Base-by-base conservation (phyloP, 2,329 filamentous ascomycete species). In the Aspergillus neoniger region DNA sequence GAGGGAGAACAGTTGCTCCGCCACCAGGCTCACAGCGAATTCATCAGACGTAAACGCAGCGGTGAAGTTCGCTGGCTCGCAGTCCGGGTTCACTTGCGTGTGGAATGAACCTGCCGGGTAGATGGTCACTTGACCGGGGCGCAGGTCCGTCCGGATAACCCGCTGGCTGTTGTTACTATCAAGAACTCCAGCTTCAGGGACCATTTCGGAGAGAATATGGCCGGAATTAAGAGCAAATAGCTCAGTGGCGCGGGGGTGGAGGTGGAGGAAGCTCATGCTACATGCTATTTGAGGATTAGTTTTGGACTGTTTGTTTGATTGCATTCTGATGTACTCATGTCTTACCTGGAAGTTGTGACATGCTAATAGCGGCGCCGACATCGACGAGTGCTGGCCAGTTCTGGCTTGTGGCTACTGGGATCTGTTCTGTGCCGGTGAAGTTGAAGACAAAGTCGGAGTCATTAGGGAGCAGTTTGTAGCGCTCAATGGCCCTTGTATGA, bases 41-140 rank as follows among this genome's bases (percentile, higher is more conserved):
- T 70, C 67, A 10, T 70, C 69, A 0, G 58, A 57, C 0, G 38
- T 68, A n/a, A 70, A 68, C 1, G 68, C 65, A 7, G 68, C 69
- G 21, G 68, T 58, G 41, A 69, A 70, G 28, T 63, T 65, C 25
- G 69, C 68, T 1, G 68, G 55, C 57, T 66, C 64, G 39, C 69
- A 70, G 36, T 70, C 64, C 15, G 67, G 69, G 43, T 70, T 70
- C 50, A 70, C 63, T 59, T 70, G 68, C 39, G 67, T 67, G 53
- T 70, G 68, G 43, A 70, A 70, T 23, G 64, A 70, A 0, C 69
- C 67, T 5, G 64, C 65, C n/a, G 67, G 69, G 50, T 63, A 70
- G 30, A 70, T 55, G 1, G 69, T 70, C 44, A 70, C 54, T 59
- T 63, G 63, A 3, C 68, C 68, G 2, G 67, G 52, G 4, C 28